phyloP scores from a whole-genome alignment of 768 basidiomycete species.

The Lentinula sp. region DNA sequence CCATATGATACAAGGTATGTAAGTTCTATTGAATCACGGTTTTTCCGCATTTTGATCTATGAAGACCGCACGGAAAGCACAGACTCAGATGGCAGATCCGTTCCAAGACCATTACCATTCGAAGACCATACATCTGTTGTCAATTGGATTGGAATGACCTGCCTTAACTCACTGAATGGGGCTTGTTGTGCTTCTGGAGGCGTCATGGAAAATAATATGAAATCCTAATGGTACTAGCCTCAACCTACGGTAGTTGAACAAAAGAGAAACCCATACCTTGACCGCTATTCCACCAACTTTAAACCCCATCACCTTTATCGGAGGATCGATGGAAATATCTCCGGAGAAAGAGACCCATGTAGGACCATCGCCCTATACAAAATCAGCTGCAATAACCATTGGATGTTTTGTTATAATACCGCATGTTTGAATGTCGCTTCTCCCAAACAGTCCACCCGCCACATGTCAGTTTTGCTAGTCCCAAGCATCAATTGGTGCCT shows the following conservation, averaged over 20 bases:
- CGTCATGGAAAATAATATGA: constrained; percentile 51
- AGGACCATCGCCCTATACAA: constrained; percentile 51
- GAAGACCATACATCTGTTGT: constrained; percentile 47
- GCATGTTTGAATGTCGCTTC: constrained; percentile 30
- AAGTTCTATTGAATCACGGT: too few relatives aligned
- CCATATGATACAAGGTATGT: too few relatives aligned
- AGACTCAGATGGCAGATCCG: neutral
- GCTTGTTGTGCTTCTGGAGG: constrained; percentile 51
- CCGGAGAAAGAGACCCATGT: constrained; percentile 59
- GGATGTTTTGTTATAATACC: too few relatives aligned
- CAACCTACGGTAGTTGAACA: neutral
- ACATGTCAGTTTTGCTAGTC: constrained; percentile 60
- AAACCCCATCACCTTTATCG: constrained; percentile 55
- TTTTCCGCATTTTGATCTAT: neutral
- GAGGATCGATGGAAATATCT: constrained; percentile 45
- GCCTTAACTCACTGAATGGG: constrained; percentile 54
- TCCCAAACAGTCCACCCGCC: constrained; percentile 60
- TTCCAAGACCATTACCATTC: neutral
- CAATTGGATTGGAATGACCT: constrained; percentile 57
- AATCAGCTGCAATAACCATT: neutral
- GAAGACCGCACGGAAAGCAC: neutral
- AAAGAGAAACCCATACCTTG: constrained; percentile 33
- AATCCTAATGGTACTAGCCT: constrained; percentile 41
- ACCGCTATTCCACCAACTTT: constrained; percentile 58
- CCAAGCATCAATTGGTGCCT: constrained; percentile 43